Percentiles rank a stretch among this genome's conserved stretches.
phyloP scores from a whole-genome alignment of 139 green algal genomes.

The Choricystis sp. region DNA sequence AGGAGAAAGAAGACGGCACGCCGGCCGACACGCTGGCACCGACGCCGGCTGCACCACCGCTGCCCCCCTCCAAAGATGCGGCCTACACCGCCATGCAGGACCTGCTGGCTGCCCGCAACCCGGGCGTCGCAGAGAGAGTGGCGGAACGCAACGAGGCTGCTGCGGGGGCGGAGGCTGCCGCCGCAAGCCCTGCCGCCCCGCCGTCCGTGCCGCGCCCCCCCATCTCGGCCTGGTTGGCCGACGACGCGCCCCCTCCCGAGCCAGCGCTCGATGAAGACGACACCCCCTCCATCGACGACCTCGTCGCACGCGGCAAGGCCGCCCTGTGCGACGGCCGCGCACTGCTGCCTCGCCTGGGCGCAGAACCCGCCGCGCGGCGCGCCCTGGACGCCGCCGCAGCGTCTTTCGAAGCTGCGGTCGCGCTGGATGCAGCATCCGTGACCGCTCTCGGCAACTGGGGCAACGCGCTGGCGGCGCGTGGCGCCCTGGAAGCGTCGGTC shows the following conservation, averaged over 20 bases:
- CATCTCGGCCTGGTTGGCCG: background rate
- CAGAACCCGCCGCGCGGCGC: background rate
- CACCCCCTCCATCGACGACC: background rate
- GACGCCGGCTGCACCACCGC: no score
- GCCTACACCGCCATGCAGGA: background rate
- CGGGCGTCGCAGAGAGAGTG: background rate
- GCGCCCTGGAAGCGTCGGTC: background rate
- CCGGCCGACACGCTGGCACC: no score
- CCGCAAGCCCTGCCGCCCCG: background rate
- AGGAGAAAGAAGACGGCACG: no score
- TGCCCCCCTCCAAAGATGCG: no score
- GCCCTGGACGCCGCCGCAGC: background rate
- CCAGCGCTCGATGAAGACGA: background rate
- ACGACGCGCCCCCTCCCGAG: background rate
- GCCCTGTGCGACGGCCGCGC: slow-evolving; percentile 5
- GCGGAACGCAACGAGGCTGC: background rate
- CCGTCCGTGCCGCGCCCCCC: background rate
- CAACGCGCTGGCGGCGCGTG: slow-evolving; percentile 15
- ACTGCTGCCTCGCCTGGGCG: background rate
- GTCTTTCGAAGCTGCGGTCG: slow-evolving; percentile 7
- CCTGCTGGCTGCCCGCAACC: background rate
- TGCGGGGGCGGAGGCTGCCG: background rate
- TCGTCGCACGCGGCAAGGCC: slow-evolving; percentile 2
- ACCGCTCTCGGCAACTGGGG: slow-evolving; percentile 12
- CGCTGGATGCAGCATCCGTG: background rate